Evolutionary conservation across 2,329 filamentous ascomycete genomes (phyloP).

Genomic region (Hymenoscyphus repandus): DNA sequence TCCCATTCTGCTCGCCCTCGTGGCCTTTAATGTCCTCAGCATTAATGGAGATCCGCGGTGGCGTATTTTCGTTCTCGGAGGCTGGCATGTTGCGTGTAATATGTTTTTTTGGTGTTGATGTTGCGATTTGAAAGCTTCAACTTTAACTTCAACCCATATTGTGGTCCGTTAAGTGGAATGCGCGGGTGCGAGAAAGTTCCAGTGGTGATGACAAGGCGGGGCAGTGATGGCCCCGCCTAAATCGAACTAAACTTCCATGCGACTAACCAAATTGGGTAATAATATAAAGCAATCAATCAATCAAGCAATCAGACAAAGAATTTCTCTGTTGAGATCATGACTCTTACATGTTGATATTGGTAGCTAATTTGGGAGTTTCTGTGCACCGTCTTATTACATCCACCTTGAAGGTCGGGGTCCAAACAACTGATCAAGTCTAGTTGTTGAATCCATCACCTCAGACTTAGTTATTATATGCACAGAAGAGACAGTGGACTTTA

Average conservation of each 20-base stretch:
- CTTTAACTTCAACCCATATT: conserved; percentile 11
- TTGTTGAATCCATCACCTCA: no score
- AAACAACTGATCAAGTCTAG: no score
- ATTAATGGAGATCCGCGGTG: conserved; percentile 25
- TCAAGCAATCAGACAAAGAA: no score
- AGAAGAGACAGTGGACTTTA: no score
- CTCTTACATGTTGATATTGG: no score
- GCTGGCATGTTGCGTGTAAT: conserved; percentile 14
- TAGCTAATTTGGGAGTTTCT: no score
- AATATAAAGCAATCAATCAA: no score
- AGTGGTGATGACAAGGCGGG: conserved; percentile 3
- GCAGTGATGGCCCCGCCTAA: background rate
- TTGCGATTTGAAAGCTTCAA: background rate
- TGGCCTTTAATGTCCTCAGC: conserved; percentile 21
- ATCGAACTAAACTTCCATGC: background rate
- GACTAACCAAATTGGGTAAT: no score
- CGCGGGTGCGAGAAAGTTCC: conserved; percentile 5
- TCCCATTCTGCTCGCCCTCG: conserved; percentile 21
- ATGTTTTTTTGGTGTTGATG: background rate
- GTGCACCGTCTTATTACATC: no score
- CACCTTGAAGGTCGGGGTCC: no score
- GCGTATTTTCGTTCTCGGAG: conserved; percentile 20
- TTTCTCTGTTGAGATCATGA: no score
- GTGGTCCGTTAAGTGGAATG: background rate
- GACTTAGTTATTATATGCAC: no score